Conservation (phyloP, 305 asterid species). For the Fraxinus angustifolia region DNA sequence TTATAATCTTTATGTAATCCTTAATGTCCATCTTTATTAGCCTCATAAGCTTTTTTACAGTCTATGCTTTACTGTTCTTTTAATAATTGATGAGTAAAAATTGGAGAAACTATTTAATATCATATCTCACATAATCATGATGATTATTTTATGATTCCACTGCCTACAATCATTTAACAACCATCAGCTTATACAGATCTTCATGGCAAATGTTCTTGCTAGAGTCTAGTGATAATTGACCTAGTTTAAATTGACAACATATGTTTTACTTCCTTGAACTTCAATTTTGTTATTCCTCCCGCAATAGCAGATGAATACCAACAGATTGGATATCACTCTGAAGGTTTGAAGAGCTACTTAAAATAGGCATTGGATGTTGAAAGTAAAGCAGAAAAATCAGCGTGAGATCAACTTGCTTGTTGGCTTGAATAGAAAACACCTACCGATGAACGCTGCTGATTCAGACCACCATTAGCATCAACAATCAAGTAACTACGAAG, state of each 20-base stretch:
- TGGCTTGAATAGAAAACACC: conserved; percentile 23
- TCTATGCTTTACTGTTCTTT: background rate
- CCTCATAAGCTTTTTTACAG: background rate
- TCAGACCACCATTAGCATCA: conserved; percentile 91
- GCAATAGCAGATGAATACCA: background rate
- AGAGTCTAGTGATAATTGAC: background rate
- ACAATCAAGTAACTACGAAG: conserved; percentile 55
- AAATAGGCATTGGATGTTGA: background rate
- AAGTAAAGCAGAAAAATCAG: conserved; percentile 11
- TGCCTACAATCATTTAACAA: background rate
- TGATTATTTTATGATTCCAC: background rate
- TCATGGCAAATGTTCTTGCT: background rate
- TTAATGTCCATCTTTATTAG: background rate
- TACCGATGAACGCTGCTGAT: conserved; percentile 94
- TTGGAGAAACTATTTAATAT: background rate
- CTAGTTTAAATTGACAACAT: background rate
- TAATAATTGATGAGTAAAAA: background rate
- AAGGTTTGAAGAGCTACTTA: background rate
- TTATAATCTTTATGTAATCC: background rate
- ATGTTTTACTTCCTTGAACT: background rate
- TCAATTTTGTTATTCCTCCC: background rate
- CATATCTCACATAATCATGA: background rate
- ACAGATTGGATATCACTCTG: background rate
- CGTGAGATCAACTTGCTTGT: conserved; percentile 7
- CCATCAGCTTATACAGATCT: background rate